Evolutionary conservation across 495 filamentous ascomycete species (phyloP).

Genomic region (Penicillium herquei): DNA sequence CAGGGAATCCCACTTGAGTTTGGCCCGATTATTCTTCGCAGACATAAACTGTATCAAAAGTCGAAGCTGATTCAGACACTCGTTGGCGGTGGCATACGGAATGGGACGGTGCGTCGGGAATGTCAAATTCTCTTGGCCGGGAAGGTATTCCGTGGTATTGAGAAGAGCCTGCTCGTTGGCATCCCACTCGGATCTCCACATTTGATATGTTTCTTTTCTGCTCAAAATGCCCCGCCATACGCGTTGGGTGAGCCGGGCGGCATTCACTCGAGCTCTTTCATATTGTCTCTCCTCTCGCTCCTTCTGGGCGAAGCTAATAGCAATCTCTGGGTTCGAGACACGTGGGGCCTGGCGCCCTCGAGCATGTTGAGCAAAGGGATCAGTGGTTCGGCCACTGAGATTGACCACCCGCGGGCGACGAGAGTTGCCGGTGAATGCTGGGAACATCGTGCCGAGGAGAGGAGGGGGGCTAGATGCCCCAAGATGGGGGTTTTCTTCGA

Average conservation of each 20-base stretch:
- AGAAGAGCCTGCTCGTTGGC: constrained; percentile 28
- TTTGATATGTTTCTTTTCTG: constrained; percentile 53
- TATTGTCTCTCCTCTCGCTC: constrained; percentile 77
- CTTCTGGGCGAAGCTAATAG: constrained; percentile 80
- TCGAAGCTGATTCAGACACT: constrained; percentile 47
- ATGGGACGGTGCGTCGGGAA: constrained; percentile 18
- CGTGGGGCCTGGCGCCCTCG: constrained; percentile 36
- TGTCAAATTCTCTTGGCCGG: not conserved
- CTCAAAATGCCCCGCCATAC: constrained; percentile 78
- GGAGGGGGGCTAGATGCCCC: constrained; percentile 8
- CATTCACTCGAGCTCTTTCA: constrained; percentile 75
- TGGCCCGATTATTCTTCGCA: constrained; percentile 8
- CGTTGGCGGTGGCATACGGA: constrained; percentile 48
- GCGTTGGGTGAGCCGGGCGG: constrained; percentile 72
- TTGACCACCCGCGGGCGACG: constrained; percentile 88
- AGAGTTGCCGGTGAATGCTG: constrained; percentile 83
- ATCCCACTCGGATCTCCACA: constrained; percentile 72
- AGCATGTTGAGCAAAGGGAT: constrained; percentile 65
- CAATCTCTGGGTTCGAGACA: constrained; percentile 63
- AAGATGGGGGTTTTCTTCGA: not conserved
- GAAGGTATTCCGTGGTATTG: constrained; percentile 10
- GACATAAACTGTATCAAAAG: constrained; percentile 51
- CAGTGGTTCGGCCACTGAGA: constrained; percentile 78
- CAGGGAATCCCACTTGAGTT: constrained; percentile 32
- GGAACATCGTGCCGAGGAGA: constrained; percentile 63